Evolutionary conservation across 106 monocot species (phyloP).

Genomic region (Allium sativum): DNA sequence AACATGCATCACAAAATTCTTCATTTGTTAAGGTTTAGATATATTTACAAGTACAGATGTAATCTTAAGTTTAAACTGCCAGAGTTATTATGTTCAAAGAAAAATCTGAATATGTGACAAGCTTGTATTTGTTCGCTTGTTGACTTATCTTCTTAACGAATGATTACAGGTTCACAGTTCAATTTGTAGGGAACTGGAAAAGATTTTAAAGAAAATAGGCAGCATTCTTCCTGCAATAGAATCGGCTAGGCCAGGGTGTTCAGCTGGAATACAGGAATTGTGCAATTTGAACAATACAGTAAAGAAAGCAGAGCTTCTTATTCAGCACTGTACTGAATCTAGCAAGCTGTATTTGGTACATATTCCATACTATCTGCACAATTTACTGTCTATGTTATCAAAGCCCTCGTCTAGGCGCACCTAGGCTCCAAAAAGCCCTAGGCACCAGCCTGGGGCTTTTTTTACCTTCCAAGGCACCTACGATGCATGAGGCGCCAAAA

Average conservation of each 20-base stretch:
- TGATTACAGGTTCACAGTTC: slow-evolving; percentile 36
- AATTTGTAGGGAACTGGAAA: slow-evolving; percentile 53
- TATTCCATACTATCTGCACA: background rate
- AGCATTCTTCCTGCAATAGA: slow-evolving; percentile 72
- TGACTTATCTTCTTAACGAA: background rate
- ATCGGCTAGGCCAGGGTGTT: slow-evolving; percentile 69
- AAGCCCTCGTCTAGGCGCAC: no score
- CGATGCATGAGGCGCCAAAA: no score
- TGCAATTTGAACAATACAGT: slow-evolving; percentile 53
- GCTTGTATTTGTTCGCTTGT: background rate
- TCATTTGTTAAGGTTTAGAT: slow-evolving; percentile 16
- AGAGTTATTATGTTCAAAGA: background rate
- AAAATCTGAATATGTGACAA: background rate
- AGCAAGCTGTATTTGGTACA: slow-evolving; percentile 91
- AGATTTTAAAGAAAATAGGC: slow-evolving; percentile 33
- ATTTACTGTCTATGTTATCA: no score
- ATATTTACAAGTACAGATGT: background rate
- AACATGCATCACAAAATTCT: slow-evolving; percentile 10
- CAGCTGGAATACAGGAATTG: slow-evolving; percentile 61
- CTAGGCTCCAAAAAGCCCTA: no score
- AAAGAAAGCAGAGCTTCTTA: slow-evolving; percentile 55
- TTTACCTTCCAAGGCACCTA: no score
- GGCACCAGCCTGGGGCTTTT: no score
- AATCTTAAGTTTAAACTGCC: background rate
- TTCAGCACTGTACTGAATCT: slow-evolving; percentile 56